These are phyloP conservation scores for Mycothermus thermophilus DNA, from an alignment of 495 filamentous ascomycete genomes.

Conservation along the genomic window DNA sequence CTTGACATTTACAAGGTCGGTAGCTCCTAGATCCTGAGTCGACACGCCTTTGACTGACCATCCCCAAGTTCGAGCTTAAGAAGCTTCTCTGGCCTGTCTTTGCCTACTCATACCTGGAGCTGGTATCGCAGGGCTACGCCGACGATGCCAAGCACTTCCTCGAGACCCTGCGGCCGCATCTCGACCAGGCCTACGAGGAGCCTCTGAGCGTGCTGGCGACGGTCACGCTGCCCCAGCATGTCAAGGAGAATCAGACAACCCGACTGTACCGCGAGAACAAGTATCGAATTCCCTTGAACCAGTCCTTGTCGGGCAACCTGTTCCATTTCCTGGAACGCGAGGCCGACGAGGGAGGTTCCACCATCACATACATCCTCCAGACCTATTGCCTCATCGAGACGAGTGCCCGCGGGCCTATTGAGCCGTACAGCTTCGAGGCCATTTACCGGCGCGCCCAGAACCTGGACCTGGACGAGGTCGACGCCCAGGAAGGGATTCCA, in stretches of 20 bases:
- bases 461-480: conserved; percentile 47
- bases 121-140: conserved; percentile 57
- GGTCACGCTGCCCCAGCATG: conserved; percentile 62
- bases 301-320: conserved; percentile 60
- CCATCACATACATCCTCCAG: conserved; percentile 62
- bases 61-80: conserved; percentile 59
- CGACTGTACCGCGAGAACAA: conserved; percentile 71
- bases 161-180: conserved; percentile 47
- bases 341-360: conserved; percentile 58
- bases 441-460: conserved; percentile 49
- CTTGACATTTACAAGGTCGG: conserved; percentile 83
- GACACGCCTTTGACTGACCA: conserved; percentile 16
- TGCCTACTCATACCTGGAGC: conserved; percentile 77
- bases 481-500: conserved; percentile 85
- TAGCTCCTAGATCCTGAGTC: conserved; percentile 1
- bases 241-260: conserved; percentile 52
- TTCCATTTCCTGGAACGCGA: conserved; percentile 81
- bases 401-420: conserved; percentile 58
- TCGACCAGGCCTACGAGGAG: conserved; percentile 60
- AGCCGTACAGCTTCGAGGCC: conserved; percentile 66
- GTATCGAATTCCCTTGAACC: conserved; percentile 76
- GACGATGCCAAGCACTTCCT: conserved; percentile 62
- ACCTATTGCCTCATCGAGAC: conserved; percentile 58
- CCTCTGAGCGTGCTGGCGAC: conserved; percentile 55
- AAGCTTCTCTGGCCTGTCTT: conserved; percentile 86